Conservation (phyloP, 805 yeast species). For the Candida cerambycidarum region DNA sequence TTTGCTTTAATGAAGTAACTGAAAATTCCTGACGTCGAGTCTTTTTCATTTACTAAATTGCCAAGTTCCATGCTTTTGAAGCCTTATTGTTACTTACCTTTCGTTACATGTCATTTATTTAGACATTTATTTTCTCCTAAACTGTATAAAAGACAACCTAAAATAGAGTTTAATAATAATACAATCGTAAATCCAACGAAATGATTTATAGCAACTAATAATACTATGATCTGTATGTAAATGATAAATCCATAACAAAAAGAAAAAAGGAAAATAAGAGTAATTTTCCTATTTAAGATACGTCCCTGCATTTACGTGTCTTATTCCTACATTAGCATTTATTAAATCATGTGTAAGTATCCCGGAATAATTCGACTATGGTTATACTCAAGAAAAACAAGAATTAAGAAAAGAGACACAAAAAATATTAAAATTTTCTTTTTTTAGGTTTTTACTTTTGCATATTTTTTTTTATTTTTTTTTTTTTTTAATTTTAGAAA, state of each 20-base stretch:
- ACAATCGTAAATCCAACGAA: not conserved
- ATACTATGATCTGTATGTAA: too few relatives aligned
- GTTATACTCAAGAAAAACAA: not conserved
- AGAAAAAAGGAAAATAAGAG: not conserved
- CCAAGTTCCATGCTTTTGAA: not conserved
- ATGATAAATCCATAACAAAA: too few relatives aligned
- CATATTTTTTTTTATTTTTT: not conserved
- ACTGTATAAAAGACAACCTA: not conserved
- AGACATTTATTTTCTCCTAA: too few relatives aligned
- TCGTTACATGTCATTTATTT: not conserved
- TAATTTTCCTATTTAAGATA: not conserved
- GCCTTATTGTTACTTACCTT: not conserved
- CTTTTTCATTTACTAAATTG: not conserved
- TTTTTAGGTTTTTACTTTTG: not conserved
- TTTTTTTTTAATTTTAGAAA: not conserved
- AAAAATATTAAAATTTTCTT: constrained; percentile 1
- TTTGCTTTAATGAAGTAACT: too few relatives aligned
- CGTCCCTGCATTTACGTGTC: constrained; percentile 1
- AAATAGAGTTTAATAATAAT: not conserved
- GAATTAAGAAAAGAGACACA: not conserved
- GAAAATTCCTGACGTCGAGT: not conserved
- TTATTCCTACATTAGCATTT: not conserved
- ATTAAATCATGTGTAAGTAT: not conserved
- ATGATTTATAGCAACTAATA: not conserved
- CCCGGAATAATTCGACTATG: not conserved